These are phyloP conservation scores for Acanthamoeba triangularis DNA, from an alignment of 208 protist genomes.

Conservation along the genomic window DNA sequence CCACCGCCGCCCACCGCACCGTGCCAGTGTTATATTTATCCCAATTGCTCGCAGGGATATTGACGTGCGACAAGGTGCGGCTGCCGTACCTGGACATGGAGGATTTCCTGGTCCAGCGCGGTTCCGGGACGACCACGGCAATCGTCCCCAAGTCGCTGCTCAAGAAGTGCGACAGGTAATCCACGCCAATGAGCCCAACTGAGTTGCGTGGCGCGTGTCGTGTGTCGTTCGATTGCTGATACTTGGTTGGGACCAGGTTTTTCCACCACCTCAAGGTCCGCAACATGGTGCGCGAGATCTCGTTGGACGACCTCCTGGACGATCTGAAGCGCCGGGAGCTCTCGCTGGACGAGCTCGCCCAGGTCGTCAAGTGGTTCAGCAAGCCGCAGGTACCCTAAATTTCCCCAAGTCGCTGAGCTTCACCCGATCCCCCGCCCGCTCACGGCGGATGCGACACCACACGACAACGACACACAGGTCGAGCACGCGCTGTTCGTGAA, in stretches of 20 bases:
- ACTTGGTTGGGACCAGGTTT: background rate
- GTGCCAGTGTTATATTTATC: too few relatives aligned
- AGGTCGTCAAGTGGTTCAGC: background rate
- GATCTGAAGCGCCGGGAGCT: background rate
- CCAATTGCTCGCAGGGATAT: too few relatives aligned
- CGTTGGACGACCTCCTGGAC: background rate
- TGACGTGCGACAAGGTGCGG: constrained; percentile 24
- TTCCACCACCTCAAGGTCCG: constrained; percentile 6
- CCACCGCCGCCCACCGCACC: too few relatives aligned
- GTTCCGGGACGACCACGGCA: background rate
- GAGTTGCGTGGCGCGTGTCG: background rate
- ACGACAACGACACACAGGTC: background rate
- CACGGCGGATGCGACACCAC: background rate
- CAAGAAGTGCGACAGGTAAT: background rate
- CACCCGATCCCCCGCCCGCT: background rate
- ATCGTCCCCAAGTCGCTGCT: background rate
- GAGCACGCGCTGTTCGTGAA: background rate
- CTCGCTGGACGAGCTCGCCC: background rate
- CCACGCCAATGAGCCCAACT: background rate
- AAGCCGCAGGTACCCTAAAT: background rate
- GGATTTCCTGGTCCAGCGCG: background rate
- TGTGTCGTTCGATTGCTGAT: background rate
- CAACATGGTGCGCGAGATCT: constrained; percentile 14
- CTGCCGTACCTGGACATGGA: constrained; percentile 43
- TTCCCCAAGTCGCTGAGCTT: background rate